Evolutionary conservation across 2,329 filamentous ascomycete genomes (phyloP), one percentile per base, ranked within the genome.

Genomic region (Colletotrichum sp.): DNA sequence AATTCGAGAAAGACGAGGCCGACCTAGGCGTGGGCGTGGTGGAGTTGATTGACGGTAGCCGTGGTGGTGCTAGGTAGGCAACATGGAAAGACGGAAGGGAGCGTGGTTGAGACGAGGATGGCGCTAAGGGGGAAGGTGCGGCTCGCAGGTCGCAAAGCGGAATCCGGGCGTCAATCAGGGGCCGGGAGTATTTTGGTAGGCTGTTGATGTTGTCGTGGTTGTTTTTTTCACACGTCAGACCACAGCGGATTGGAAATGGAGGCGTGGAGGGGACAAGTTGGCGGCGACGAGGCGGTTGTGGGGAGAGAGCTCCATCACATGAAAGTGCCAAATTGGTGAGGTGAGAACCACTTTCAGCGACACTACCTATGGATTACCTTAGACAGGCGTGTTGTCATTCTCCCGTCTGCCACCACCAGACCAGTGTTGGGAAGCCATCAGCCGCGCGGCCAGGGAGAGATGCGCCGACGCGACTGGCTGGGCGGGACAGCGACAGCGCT

Each of bases 281-380:
- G 52, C 63, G 57, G 26, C 64, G 70, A 24, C 55, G 70, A 72
- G 32, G 64, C 36, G 44, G 64, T 60, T 60, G 74, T 76, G 74
- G 74, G 74, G 74, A 52, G 44, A 52, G 44, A 74, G 74, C 70
- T 76, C 65, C 74, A 76, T 76, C 74, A 76, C 74, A 76, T 76
- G 74, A 76, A 76, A 76, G 74, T 64, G 21, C 39, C 44, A 60
- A 76, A 76, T 64, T 73, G 64, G 18, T 52, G 68, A 63, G 57
- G 44, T 70, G 71, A 59, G 28, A 13, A 67, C 52, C 64, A 32
- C 32, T 64, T 44, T 16, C 30, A 75, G 72, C 62, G 62, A 72
- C 72, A 75, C 67, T 57, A 28, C 49, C 28, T 36, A 68, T 8
- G 28, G 60, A 60, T 52, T 71, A n/a, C 36, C 36, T 39, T 18